Percentiles rank a stretch among this genome's conserved stretches.
phyloP scores from a whole-genome alignment of 163 green algal genomes.

The Coccomyxa subellipsoidea region DNA sequence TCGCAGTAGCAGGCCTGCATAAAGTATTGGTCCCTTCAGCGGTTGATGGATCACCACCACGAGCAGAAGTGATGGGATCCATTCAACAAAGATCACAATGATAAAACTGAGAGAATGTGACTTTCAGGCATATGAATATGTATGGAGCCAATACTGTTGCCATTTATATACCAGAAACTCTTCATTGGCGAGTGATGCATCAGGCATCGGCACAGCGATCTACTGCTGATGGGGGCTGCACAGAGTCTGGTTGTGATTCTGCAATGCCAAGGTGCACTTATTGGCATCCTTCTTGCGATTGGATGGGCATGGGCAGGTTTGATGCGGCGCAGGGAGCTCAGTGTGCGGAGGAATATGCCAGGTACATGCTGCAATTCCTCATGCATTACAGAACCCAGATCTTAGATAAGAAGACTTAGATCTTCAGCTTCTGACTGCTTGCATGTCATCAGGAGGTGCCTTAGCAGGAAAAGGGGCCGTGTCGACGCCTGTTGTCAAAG shows the following conservation, averaged over 20 bases:
- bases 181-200: not conserved
- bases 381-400: not conserved
- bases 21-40: too few species aligned
- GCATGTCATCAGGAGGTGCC: not conserved
- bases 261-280: not conserved
- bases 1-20: too few species aligned
- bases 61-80: too few species aligned
- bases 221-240: not conserved
- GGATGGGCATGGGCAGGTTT: not conserved
- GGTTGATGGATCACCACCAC: too few species aligned
- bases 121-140: too few species aligned
- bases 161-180: not conserved
- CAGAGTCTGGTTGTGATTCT: not conserved
- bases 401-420: not conserved
- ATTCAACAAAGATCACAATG: too few species aligned
- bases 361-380: not conserved
- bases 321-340: not conserved
- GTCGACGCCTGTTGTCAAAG: too few species aligned
- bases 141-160: too few species aligned
- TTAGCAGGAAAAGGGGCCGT: too few species aligned
- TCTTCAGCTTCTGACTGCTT: not conserved
- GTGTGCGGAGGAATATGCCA: not conserved
- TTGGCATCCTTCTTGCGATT: not conserved
- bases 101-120: too few species aligned
- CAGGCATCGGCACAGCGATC: not conserved